Conservation (phyloP, 2,329 filamentous ascomycete species). For the Fusarium sp. region DNA sequence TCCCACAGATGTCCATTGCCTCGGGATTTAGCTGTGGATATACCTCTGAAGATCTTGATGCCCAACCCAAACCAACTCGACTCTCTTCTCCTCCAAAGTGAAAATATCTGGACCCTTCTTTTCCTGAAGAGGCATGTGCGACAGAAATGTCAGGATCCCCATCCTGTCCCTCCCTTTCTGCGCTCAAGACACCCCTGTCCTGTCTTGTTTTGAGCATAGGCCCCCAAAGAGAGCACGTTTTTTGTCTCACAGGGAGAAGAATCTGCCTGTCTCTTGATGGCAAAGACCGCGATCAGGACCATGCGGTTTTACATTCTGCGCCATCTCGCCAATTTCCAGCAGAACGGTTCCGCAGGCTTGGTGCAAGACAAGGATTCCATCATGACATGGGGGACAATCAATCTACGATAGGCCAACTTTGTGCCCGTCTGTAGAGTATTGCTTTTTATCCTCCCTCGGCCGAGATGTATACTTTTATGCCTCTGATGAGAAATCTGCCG, state of each 20-base stretch:
- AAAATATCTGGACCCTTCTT: conserved; percentile 3
- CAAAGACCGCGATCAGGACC: neutral
- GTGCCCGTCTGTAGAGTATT: neutral
- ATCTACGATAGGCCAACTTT: conserved; percentile 13
- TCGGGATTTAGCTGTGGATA: conserved; percentile 16
- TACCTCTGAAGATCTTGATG: conserved; percentile 28
- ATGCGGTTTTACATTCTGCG: conserved; percentile 6
- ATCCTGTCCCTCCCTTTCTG: neutral
- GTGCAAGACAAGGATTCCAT: conserved; percentile 1
- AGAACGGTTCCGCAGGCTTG: conserved; percentile 25
- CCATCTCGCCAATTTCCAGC: conserved; percentile 37
- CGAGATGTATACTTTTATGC: neutral
- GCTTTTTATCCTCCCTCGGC: neutral
- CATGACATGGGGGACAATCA: conserved; percentile 12
- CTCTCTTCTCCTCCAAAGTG: neutral
- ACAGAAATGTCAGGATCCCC: conserved; percentile 1
- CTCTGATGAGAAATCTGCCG: neutral
- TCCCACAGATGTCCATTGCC: conserved; percentile 17
- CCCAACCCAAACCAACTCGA: neutral
- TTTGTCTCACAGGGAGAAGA: conserved; percentile 19
- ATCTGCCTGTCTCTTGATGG: neutral
- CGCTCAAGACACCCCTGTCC: neutral
- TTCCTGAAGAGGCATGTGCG: neutral
- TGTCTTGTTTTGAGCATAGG: neutral
- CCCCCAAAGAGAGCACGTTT: neutral